Conservation (phyloP, 169 alveolate genomes). For the Eimeria praecox region DNA sequence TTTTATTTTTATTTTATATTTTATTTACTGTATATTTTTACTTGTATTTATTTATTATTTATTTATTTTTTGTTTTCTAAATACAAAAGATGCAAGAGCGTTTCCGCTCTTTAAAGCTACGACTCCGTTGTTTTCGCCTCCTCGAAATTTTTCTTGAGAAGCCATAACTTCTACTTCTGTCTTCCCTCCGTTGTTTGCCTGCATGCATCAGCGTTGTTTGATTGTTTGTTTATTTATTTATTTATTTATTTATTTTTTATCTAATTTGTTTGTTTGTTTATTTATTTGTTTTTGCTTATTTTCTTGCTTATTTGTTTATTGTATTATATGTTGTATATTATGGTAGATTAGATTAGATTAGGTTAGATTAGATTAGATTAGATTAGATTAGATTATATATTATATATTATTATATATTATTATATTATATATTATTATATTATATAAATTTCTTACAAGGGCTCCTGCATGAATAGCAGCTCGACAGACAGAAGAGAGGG, state of each 20-base stretch:
- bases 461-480: constrained; percentile 92
- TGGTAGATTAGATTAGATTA: too few species aligned
- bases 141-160: constrained; percentile 58
- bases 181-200: constrained; percentile 81
- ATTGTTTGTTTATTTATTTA: too few species aligned
- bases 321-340: too few species aligned
- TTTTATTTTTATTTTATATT: too few species aligned
- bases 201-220: too few species aligned
- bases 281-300: too few species aligned
- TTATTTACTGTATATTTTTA: too few species aligned
- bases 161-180: constrained; percentile 35
- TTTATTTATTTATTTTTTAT: too few species aligned
- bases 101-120: constrained; percentile 56
- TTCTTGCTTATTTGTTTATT: too few species aligned
- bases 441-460: constrained; percentile 16
- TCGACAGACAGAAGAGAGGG: constrained; percentile 91
- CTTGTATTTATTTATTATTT: too few species aligned
- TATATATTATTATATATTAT: background rate
- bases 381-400: background rate
- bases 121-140: constrained; percentile 40
- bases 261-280: too few species aligned
- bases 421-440: background rate
- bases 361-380: background rate
- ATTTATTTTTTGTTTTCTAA: too few species aligned
- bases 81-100: constrained; percentile 69